These are phyloP conservation scores for Pythium biforme DNA, from an alignment of 352 stramenopile genomes.

Conservation along the genomic window DNA sequence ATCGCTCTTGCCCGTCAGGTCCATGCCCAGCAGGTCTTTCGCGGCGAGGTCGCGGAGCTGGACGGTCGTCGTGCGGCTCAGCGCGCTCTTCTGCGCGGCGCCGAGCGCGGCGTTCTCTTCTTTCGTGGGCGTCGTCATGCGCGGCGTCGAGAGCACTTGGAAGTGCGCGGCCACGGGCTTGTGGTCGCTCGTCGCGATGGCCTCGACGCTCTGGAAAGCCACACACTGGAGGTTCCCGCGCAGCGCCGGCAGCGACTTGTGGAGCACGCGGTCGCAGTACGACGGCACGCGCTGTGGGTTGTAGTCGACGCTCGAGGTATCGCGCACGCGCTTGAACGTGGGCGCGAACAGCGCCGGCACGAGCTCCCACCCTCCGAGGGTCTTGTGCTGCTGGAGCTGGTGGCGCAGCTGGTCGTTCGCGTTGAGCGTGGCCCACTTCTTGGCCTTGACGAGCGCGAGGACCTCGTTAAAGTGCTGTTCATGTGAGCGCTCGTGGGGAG, in stretches of 20 bases:
- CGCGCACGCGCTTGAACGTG: constrained; percentile 82
- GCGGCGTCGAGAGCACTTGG: constrained; percentile 36
- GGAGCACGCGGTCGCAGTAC: constrained; percentile 82
- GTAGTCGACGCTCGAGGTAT: constrained; percentile 36
- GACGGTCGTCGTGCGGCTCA: constrained; percentile 44
- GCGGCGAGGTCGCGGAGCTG: constrained; percentile 62
- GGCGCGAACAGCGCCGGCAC: constrained; percentile 63
- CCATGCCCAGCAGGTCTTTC: constrained; percentile 64
- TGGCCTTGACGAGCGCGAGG: constrained; percentile 25
- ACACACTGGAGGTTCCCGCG: constrained; percentile 50
- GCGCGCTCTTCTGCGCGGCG: constrained; percentile 16
- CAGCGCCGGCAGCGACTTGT: constrained; percentile 74
- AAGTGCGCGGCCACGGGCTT: constrained; percentile 76
- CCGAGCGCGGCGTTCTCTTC: constrained; percentile 22
- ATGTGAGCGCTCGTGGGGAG: constrained; percentile 38
- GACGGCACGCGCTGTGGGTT: constrained; percentile 76
- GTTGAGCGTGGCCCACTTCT: constrained; percentile 65
- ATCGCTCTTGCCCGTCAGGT: constrained; percentile 75
- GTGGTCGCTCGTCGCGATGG: constrained; percentile 80
- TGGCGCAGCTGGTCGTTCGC: constrained; percentile 77
- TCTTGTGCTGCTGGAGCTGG: constrained; percentile 55
- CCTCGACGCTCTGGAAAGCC: constrained; percentile 56
- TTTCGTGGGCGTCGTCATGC: constrained; percentile 16
- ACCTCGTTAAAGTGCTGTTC: constrained; percentile 74
- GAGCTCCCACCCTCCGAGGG: constrained; percentile 65